Evolutionary conservation across 345 rosid species (phyloP).

Genomic region (Brassica incana): DNA sequence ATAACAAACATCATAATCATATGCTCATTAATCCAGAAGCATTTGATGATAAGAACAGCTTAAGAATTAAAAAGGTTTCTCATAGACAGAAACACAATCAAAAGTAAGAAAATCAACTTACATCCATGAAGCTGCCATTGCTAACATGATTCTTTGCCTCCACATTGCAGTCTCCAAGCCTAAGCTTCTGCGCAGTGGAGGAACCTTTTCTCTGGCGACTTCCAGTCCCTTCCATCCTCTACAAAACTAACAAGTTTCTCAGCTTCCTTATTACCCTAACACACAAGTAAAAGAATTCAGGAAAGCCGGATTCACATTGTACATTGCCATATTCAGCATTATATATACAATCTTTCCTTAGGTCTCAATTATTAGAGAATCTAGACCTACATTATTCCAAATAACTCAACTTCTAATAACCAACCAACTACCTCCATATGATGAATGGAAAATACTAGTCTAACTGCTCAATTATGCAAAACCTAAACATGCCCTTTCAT

Average conservation of each 20-base stretch:
- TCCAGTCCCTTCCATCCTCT: conserved; percentile 88
- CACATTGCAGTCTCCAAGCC: conserved; percentile 53
- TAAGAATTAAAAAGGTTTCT: background rate
- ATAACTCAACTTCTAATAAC: conserved; percentile 30
- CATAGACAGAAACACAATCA: background rate
- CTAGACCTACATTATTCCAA: conserved; percentile 34
- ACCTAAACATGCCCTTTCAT: conserved; percentile 21
- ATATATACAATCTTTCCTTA: background rate
- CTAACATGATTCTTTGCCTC: conserved; percentile 66
- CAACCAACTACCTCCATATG: conserved; percentile 39
- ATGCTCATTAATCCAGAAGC: too few species aligned
- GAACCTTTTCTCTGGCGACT: conserved; percentile 73
- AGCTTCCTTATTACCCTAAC: conserved; percentile 9
- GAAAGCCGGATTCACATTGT: background rate
- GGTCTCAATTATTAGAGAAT: conserved; percentile 34
- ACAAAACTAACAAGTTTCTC: conserved; percentile 31
- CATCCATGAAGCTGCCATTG: conserved; percentile 93
- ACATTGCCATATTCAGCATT: conserved; percentile 11
- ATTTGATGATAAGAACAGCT: too few species aligned
- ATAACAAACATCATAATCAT: too few species aligned
- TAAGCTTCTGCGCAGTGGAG: conserved; percentile 62
- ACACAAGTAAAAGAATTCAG: too few species aligned
- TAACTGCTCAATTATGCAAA: conserved; percentile 37
- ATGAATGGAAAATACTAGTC: background rate
- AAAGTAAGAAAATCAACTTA: conserved; percentile 33